A percentile compares a stretch with the other conserved stretches of the same genome.
These are phyloP conservation scores for Plasmopara viticola DNA, from an alignment of 352 stramenopile species.

Conservation along the genomic window DNA sequence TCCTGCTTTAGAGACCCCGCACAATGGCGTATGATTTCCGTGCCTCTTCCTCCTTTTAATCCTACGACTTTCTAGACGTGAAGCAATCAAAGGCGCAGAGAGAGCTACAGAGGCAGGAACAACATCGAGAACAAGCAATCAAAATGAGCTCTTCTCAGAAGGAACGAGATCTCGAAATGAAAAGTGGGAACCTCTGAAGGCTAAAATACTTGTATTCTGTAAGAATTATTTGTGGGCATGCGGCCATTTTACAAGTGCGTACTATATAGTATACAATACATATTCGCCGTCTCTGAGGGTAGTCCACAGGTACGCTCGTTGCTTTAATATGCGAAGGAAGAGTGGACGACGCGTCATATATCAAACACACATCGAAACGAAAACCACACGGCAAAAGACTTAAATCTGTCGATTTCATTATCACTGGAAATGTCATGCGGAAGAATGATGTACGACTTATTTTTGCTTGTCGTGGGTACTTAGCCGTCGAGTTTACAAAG, in stretches of 20 bases:
- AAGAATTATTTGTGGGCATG: too few species aligned
- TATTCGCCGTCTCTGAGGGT: not conserved
- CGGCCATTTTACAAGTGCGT: too few species aligned
- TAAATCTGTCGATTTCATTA: not conserved
- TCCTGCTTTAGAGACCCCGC: conserved; percentile 11
- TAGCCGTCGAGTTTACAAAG: not conserved
- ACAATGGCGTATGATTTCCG: conserved; percentile 51
- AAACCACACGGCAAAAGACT: too few species aligned
- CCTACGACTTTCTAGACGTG: conserved; percentile 1
- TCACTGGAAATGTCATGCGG: not conserved
- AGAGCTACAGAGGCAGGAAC: conserved; percentile 36
- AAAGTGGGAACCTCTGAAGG: too few species aligned
- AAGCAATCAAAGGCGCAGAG: conserved; percentile 23
- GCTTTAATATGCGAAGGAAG: not conserved
- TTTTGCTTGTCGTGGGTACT: not conserved
- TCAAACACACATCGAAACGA: not conserved
- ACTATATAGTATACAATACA: too few species aligned
- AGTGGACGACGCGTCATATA: not conserved
- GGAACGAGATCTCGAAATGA: conserved; percentile 32
- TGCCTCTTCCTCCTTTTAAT: not conserved
- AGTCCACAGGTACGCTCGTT: not conserved
- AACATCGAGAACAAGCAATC: conserved; percentile 36
- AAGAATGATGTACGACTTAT: too few species aligned
- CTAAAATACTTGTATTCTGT: too few species aligned
- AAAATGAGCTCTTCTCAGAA: conserved; percentile 38